Conservation (phyloP, 2,329 filamentous ascomycete genomes). For the Hymenoscyphus infarciens region DNA sequence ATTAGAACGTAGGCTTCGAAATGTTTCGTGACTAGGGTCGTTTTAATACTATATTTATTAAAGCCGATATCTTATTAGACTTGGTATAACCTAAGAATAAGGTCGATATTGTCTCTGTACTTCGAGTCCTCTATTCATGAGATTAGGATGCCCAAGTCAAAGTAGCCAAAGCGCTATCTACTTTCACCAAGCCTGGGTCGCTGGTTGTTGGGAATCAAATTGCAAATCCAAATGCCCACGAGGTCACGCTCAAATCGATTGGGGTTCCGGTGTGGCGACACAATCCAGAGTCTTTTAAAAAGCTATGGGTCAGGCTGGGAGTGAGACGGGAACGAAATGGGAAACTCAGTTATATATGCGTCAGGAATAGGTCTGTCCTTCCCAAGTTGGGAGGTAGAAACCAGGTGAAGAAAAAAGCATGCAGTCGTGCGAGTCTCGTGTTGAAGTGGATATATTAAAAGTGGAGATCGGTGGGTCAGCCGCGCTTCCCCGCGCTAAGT, state of each 20-base stretch:
- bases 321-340: too few relatives aligned
- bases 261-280: too few relatives aligned
- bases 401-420: not conserved
- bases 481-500: not conserved
- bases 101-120: not conserved
- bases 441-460: not conserved
- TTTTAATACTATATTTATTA: conserved; percentile 2
- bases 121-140: conserved; percentile 1
- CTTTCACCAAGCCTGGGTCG: not conserved
- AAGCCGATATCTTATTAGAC: conserved; percentile 3
- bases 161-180: not conserved
- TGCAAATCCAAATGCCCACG: conserved; percentile 3
- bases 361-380: not conserved
- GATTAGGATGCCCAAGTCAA: not conserved
- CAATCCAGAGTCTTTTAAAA: too few relatives aligned
- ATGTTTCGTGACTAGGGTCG: not conserved
- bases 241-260: too few relatives aligned
- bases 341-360: too few relatives aligned
- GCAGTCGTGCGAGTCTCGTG: not conserved
- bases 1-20: conserved; percentile 4
- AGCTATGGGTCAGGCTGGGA: too few relatives aligned
- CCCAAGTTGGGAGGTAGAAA: not conserved
- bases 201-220: conserved; percentile 4
- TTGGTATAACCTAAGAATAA: not conserved
- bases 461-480: not conserved